These are phyloP conservation scores for Kwoniella sp. DNA, from an alignment of 768 basidiomycete genomes.

Conservation along the genomic window DNA sequence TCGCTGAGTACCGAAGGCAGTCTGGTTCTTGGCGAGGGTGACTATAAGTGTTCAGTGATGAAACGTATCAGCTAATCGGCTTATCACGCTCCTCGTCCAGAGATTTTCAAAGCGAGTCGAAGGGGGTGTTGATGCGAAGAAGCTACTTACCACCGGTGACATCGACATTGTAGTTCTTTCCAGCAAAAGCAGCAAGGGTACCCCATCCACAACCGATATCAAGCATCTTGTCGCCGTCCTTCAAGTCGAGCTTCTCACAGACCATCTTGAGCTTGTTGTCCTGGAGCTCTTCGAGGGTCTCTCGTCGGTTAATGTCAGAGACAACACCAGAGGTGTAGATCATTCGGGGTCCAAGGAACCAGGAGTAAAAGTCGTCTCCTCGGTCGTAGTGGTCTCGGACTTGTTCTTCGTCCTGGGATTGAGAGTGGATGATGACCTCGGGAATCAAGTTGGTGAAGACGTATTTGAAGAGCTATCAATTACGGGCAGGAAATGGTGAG, in stretches of 20 bases:
- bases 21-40: constrained; percentile 86
- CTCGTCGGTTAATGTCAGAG: constrained; percentile 66
- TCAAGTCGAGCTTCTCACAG: constrained; percentile 87
- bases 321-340: constrained; percentile 95
- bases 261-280: constrained; percentile 97
- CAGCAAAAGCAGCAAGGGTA: constrained; percentile 87
- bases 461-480: constrained; percentile 83
- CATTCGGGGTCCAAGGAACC: constrained; percentile 63
- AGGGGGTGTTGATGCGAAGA: no score
- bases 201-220: constrained; percentile 80
- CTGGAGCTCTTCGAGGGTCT: constrained; percentile 90
- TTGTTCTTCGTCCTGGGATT: constrained; percentile 88
- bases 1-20: constrained; percentile 86
- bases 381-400: constrained; percentile 95
- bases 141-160: constrained; percentile 68
- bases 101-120: no score
- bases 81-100: no score
- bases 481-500: constrained; percentile 13
- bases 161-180: constrained; percentile 96
- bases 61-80: no score
- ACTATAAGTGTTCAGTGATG: no score
- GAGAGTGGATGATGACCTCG: constrained; percentile 91
- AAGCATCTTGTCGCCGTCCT: constrained; percentile 71
- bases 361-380: constrained; percentile 94
- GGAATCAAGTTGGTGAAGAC: constrained; percentile 84